These are phyloP conservation scores for Globisporangium abappressorium DNA, from an alignment of 352 stramenopile species.

Conservation along the genomic window DNA sequence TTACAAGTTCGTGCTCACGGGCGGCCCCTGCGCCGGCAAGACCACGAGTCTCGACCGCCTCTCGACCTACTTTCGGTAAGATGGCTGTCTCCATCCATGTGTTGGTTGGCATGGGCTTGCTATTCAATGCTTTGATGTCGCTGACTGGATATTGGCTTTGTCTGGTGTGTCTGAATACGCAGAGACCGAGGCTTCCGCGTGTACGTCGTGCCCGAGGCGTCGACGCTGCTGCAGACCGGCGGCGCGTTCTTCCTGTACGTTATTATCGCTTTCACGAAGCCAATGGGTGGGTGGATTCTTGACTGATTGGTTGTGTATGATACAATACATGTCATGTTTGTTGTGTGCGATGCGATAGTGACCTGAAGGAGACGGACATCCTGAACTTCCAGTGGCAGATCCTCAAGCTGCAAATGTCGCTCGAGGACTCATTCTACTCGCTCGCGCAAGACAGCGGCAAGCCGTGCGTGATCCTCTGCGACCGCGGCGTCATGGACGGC, in stretches of 20 bases:
- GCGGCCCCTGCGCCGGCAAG: conserved; percentile 94
- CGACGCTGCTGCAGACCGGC: conserved; percentile 93
- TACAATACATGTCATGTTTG: neutral
- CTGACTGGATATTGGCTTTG: conserved; percentile 1
- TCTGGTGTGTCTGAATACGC: too few species aligned
- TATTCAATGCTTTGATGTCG: neutral
- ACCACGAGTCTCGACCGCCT: conserved; percentile 93
- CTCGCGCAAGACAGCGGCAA: conserved; percentile 77
- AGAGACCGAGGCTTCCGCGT: conserved; percentile 93
- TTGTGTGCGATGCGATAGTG: conserved; percentile 22
- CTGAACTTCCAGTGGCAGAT: conserved; percentile 89
- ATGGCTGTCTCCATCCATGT: neutral
- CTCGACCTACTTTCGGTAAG: conserved; percentile 81
- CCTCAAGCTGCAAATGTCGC: conserved; percentile 77
- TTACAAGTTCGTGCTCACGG: conserved; percentile 94
- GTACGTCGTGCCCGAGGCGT: conserved; percentile 94
- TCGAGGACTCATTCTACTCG: conserved; percentile 84
- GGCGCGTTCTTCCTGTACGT: conserved; percentile 84
- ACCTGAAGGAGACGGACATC: conserved; percentile 79
- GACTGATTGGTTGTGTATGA: neutral
- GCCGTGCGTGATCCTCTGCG: conserved; percentile 92
- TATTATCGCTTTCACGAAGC: neutral
- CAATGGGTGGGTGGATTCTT: neutral
- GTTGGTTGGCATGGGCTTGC: neutral
- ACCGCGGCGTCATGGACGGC: conserved; percentile 95